These are phyloP conservation scores for Antitrichia curtipendula DNA, from an alignment of 225 moss, liverwort and hornwort species.

Conservation along the genomic window DNA sequence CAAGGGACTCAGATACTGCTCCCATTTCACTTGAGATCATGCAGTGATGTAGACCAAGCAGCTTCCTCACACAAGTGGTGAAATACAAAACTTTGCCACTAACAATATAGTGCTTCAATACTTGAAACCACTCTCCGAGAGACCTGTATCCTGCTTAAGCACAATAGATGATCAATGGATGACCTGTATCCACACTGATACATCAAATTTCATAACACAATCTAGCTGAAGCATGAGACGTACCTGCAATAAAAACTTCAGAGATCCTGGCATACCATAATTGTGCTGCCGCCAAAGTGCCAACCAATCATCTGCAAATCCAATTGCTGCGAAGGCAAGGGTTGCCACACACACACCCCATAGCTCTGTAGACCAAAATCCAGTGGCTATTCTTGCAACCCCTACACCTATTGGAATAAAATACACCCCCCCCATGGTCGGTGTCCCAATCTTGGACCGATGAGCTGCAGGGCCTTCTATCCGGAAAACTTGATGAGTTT, in stretches of 20 bases:
- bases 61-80: not conserved
- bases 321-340: conserved; percentile 68
- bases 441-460: conserved; percentile 66
- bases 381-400: conserved; percentile 52
- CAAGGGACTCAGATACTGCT: not conserved
- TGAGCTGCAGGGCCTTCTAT: conserved; percentile 72
- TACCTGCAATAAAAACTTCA: conserved; percentile 89
- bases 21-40: not conserved
- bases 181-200: not conserved
- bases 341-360: conserved; percentile 63
- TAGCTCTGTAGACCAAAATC: conserved; percentile 46
- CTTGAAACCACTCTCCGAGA: not conserved
- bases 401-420: conserved; percentile 72
- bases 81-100: not conserved
- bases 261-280: conserved; percentile 68
- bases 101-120: not conserved
- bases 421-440: conserved; percentile 88
- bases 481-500: conserved; percentile 68
- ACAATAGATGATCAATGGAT: not conserved
- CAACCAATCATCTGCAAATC: conserved; percentile 70
- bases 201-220: not conserved
- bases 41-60: not conserved
- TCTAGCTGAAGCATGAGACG: not conserved
- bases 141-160: not conserved
- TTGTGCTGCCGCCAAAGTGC: conserved; percentile 72